phyloP scores from a whole-genome alignment of 2,329 filamentous ascomycete species.

The Paraconiothyrium brasiliense region DNA sequence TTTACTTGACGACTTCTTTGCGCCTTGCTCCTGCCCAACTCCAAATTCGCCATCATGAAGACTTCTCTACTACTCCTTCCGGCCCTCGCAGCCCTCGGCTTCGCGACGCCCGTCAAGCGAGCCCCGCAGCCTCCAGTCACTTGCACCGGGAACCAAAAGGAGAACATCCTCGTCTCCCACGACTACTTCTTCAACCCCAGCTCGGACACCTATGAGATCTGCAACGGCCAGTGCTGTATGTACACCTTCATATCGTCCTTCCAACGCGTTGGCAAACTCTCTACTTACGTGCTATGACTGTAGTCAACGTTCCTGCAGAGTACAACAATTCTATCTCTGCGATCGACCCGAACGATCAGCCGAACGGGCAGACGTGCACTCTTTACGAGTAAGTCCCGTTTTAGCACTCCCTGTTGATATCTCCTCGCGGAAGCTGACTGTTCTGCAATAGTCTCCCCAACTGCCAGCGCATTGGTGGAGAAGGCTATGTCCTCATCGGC shows the following conservation, averaged over 20 bases:
- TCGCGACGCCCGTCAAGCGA: not conserved
- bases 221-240: slow-evolving; percentile 1
- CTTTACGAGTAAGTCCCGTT: not conserved
- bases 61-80: not conserved
- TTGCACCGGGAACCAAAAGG: not conserved
- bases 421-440: not conserved
- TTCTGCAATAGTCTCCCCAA: not conserved
- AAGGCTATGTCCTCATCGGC: not conserved
- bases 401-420: not conserved
- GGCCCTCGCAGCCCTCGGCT: not conserved
- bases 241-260: not conserved
- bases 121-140: not conserved
- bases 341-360: not conserved
- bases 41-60: not conserved
- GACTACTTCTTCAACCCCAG: not conserved
- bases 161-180: not conserved
- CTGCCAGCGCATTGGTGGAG: not conserved
- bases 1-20: not conserved
- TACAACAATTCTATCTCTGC: slow-evolving; percentile 1
- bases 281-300: not conserved
- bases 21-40: not conserved
- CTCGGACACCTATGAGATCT: not conserved
- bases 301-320: not conserved
- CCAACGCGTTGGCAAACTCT: not conserved
- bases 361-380: not conserved